These are phyloP conservation scores for Malbranchea cinnamomea DNA, from an alignment of 2,329 filamentous ascomycete genomes.

Conservation along the genomic window DNA sequence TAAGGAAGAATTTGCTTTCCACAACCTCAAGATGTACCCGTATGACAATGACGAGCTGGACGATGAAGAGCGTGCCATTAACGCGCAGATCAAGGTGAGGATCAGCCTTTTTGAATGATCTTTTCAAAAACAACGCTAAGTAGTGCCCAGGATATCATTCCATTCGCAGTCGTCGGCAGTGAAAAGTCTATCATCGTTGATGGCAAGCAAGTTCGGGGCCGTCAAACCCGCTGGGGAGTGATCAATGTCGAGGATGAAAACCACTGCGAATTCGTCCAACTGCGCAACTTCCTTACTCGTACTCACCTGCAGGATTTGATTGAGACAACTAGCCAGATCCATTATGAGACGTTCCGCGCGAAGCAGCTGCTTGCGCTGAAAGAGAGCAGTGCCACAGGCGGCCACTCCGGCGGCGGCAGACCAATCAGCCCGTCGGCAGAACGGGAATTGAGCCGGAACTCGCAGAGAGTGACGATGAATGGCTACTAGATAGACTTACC, in stretches of 20 bases:
- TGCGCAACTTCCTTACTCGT: slow-evolving; percentile 95
- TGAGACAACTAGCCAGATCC: slow-evolving; percentile 97
- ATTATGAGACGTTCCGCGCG: slow-evolving; percentile 99
- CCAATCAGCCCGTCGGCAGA: slow-evolving; percentile 94
- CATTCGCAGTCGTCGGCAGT: slow-evolving; percentile 93
- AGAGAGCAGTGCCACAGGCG: slow-evolving; percentile 75
- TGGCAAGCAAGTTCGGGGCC: slow-evolving; percentile 91
- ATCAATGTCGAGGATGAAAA: slow-evolving; percentile 99
- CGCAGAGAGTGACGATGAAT: slow-evolving; percentile 97
- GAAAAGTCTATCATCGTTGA: slow-evolving; percentile 97
- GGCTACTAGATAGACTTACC: slow-evolving; percentile 54
- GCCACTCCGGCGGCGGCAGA: slow-evolving; percentile 58
- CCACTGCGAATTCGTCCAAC: slow-evolving; percentile 98
- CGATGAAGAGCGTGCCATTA: slow-evolving; percentile 84
- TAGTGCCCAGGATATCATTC: slow-evolving; percentile 59
- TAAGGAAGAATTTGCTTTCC: slow-evolving; percentile 99
- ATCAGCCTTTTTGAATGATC: background rate
- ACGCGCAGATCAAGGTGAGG: slow-evolving; percentile 87
- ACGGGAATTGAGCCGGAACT: slow-evolving; percentile 89
- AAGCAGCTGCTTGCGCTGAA: slow-evolving; percentile 97
- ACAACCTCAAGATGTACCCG: slow-evolving; percentile 99
- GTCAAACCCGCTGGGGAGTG: slow-evolving; percentile 97
- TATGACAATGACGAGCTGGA: slow-evolving; percentile 99
- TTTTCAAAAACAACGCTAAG: slow-evolving; percentile 1
- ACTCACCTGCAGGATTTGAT: slow-evolving; percentile 98